A percentile compares a stretch with the other conserved stretches of the same genome.
Evolutionary conservation across 2,329 filamentous ascomycete genomes (phyloP).

Genomic region (Colletotrichum truncatum): DNA sequence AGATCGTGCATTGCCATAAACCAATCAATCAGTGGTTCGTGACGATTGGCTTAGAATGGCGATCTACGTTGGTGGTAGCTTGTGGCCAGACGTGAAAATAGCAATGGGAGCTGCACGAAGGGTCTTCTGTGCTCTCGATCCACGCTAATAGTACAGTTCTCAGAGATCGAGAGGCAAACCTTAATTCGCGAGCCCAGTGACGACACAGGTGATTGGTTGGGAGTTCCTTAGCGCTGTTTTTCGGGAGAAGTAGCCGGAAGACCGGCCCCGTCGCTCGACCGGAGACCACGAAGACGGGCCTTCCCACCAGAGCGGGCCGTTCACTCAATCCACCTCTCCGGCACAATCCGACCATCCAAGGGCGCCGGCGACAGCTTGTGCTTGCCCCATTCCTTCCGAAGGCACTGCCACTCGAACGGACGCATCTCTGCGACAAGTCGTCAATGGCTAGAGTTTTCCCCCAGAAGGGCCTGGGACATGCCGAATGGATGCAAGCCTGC

Average conservation of each 20-base stretch:
- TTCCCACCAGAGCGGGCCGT: not conserved
- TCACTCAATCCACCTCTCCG: not conserved
- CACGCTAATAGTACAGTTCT: conserved; percentile 38
- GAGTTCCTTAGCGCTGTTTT: not conserved
- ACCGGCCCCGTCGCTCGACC: not conserved
- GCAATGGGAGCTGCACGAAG: conserved; percentile 13
- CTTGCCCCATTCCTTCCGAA: not conserved
- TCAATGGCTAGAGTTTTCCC: not conserved
- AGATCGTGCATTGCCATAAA: not conserved
- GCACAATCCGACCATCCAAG: not conserved
- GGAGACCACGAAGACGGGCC: not conserved
- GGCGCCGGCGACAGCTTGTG: not conserved
- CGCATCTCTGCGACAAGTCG: not conserved
- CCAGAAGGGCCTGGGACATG: not conserved
- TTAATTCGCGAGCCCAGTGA: not conserved
- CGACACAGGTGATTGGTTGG: conserved; percentile 12
- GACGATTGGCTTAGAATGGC: not conserved
- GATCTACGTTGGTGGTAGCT: not conserved
- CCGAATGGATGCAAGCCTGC: not conserved
- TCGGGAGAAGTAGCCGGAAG: not conserved
- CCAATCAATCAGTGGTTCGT: not conserved
- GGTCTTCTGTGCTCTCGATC: conserved; percentile 36
- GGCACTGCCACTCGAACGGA: not conserved
- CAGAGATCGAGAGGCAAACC: conserved; percentile 35
- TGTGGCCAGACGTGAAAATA: not conserved